These are phyloP conservation scores for Hibiscus trionum DNA, from an alignment of 345 rosid species.

Conservation along the genomic window DNA sequence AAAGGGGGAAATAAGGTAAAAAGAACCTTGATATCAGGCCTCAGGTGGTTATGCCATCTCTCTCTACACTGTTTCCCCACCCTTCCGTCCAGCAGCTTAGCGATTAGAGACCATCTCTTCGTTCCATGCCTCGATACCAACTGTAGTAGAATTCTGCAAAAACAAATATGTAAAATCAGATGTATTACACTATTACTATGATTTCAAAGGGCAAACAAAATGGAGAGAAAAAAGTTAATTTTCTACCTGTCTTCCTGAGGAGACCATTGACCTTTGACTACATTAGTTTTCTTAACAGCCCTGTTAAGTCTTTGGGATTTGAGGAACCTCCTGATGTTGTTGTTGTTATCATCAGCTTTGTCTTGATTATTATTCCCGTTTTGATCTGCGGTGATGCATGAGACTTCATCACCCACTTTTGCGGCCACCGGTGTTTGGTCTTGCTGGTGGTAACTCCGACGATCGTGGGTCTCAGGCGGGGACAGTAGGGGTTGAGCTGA, in stretches of 20 bases:
- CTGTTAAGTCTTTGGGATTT: constrained; percentile 17
- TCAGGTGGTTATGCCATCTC: constrained; percentile 86
- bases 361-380: constrained; percentile 8
- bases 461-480: background rate
- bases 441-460: background rate
- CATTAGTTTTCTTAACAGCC: constrained; percentile 15
- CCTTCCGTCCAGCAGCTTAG: constrained; percentile 51
- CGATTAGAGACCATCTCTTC: constrained; percentile 66
- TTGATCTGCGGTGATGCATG: constrained; percentile 10
- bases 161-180: background rate
- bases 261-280: constrained; percentile 77
- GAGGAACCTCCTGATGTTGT: constrained; percentile 16
- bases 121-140: constrained; percentile 47
- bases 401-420: constrained; percentile 15
- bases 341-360: constrained; percentile 12
- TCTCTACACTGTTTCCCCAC: constrained; percentile 86
- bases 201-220: background rate
- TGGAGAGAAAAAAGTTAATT: too few relatives aligned
- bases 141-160: constrained; percentile 37
- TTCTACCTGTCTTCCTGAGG: constrained; percentile 48
- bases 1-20: background rate
- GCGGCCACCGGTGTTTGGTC: background rate
- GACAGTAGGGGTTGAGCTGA: background rate
- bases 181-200: background rate
- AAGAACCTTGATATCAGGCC: constrained; percentile 71